Percentiles rank a stretch among this genome's conserved stretches.
These are phyloP conservation scores for Lipomyces lipofer DNA, from an alignment of 805 yeast genomes.

Conservation along the genomic window DNA sequence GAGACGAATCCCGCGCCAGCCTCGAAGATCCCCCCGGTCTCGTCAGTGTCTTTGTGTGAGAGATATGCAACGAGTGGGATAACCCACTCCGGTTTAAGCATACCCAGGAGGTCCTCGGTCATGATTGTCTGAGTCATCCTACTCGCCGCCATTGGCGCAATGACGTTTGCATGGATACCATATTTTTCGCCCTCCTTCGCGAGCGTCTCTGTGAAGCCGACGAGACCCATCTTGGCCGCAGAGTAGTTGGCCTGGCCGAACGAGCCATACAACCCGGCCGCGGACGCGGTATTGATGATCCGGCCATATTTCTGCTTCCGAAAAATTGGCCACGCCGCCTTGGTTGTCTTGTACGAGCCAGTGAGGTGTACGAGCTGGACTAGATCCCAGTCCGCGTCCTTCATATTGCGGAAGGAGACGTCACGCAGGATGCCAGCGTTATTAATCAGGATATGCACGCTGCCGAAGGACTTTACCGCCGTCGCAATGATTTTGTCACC, in stretches of 20 bases:
- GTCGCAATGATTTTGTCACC: slow-evolving; percentile 84
- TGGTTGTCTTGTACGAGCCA: slow-evolving; percentile 82
- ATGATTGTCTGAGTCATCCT: slow-evolving; percentile 92
- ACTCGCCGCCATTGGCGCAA: slow-evolving; percentile 93
- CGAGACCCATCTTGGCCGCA: slow-evolving; percentile 85
- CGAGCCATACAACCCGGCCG: slow-evolving; percentile 95
- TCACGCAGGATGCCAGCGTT: slow-evolving; percentile 96
- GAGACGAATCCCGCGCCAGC: slow-evolving; percentile 93
- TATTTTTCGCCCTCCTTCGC: slow-evolving; percentile 90
- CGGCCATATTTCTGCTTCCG: slow-evolving; percentile 84
- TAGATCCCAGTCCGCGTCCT: slow-evolving; percentile 71
- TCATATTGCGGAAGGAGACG: slow-evolving; percentile 81
- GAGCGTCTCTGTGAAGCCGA: slow-evolving; percentile 90
- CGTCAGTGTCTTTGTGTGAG: slow-evolving; percentile 61
- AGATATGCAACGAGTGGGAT: slow-evolving; percentile 88
- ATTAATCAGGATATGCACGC: slow-evolving; percentile 84
- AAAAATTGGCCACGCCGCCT: slow-evolving; percentile 91
- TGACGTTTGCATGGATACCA: slow-evolving; percentile 80
- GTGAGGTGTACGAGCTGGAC: slow-evolving; percentile 85
- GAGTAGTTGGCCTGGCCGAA: slow-evolving; percentile 96
- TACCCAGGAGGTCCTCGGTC: slow-evolving; percentile 80
- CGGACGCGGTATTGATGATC: slow-evolving; percentile 89
- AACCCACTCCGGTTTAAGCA: slow-evolving; percentile 80
- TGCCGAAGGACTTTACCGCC: slow-evolving; percentile 82
- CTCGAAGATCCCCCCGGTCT: slow-evolving; percentile 79